Evolutionary conservation across 1,284 basidiomycete species (phyloP).

Genomic region (Gomphus sp.): DNA sequence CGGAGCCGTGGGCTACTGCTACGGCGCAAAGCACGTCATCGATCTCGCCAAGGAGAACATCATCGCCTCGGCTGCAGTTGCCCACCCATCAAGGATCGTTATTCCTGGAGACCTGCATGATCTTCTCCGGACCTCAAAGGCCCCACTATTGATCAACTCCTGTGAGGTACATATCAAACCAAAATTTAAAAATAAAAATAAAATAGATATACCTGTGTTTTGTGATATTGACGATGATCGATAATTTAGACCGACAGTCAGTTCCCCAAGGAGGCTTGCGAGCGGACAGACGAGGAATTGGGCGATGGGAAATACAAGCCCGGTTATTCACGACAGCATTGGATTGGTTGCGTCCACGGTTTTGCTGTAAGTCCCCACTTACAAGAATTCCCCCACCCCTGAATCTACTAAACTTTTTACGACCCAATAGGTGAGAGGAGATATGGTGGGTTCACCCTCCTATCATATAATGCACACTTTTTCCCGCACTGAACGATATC

Average conservation of each 20-base stretch:
- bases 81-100: conserved; percentile 24
- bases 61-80: conserved; percentile 16
- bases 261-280: conserved; percentile 16
- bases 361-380: conserved; percentile 16
- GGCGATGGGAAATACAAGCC: conserved; percentile 22
- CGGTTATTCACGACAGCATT: conserved; percentile 17
- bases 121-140: conserved; percentile 10
- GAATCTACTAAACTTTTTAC: background rate
- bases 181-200: background rate
- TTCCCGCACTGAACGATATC: background rate
- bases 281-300: conserved; percentile 20
- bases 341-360: conserved; percentile 17
- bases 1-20: conserved; percentile 13
- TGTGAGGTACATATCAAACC: conserved; percentile 9
- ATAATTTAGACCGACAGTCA: conserved; percentile 9
- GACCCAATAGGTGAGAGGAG: conserved; percentile 1
- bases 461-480: background rate
- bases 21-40: conserved; percentile 10
- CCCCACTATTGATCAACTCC: conserved; percentile 18
- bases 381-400: background rate
- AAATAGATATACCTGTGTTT: background rate
- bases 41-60: conserved; percentile 19
- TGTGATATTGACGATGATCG: background rate
- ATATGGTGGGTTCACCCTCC: background rate
- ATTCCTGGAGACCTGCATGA: conserved; percentile 7